phyloP scores from a whole-genome alignment of 495 filamentous ascomycete genomes.

The Jackrogersella multiformis region DNA sequence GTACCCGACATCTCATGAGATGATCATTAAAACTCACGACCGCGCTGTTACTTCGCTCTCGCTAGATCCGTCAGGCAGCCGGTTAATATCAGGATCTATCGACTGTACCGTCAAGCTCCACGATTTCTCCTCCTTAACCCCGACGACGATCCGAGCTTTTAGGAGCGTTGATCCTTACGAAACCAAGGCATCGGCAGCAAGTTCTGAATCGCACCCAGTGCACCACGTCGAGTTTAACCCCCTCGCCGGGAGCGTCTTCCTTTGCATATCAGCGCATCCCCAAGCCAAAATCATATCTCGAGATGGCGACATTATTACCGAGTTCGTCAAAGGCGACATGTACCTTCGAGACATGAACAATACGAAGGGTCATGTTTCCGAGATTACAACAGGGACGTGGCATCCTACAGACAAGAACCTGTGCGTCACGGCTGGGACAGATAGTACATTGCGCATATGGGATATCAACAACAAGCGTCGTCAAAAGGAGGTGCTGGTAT shows the following conservation, averaged over 20 bases:
- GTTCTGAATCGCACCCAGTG: constrained; percentile 84
- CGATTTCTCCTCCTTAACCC: constrained; percentile 95
- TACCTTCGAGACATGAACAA: constrained; percentile 96
- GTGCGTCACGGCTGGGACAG: constrained; percentile 88
- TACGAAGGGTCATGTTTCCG: constrained; percentile 94
- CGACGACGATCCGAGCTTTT: constrained; percentile 91
- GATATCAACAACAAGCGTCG: constrained; percentile 86
- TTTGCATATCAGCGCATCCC: constrained; percentile 84
- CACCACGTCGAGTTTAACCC: constrained; percentile 89
- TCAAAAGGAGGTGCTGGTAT: constrained; percentile 92
- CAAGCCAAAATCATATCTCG: constrained; percentile 89
- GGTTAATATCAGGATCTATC: constrained; percentile 86
- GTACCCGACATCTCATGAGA: constrained; percentile 92
- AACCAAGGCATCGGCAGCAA: constrained; percentile 71
- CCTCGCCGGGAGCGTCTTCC: constrained; percentile 77
- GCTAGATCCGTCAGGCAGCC: constrained; percentile 83
- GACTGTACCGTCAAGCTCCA: constrained; percentile 93
- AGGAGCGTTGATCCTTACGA: constrained; percentile 87
- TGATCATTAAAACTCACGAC: constrained; percentile 91
- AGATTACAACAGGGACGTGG: constrained; percentile 88
- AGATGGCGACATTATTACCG: constrained; percentile 83
- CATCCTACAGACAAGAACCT: constrained; percentile 82
- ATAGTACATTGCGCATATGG: constrained; percentile 96
- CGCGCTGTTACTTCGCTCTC: constrained; percentile 84
- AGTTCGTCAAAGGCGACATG: constrained; percentile 98